Conservation (phyloP, 495 filamentous ascomycete genomes). For the Aspergillus taichungensis region DNA sequence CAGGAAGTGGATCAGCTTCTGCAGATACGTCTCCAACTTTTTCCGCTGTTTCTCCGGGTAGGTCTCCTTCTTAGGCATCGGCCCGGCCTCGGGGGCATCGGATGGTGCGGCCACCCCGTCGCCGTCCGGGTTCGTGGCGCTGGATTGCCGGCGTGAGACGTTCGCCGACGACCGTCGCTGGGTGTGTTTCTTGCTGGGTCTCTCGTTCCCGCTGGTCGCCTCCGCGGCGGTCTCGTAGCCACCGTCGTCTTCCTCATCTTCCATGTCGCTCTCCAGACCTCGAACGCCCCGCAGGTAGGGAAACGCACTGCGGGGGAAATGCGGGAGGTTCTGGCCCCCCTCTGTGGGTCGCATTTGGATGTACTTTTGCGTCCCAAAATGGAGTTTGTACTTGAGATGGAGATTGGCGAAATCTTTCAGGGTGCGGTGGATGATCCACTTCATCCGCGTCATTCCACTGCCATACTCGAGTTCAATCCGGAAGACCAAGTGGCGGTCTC, state of each 20-base stretch:
- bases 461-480: conserved; percentile 94
- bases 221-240: conserved; percentile 50
- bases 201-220: conserved; percentile 50
- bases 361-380: conserved; percentile 71
- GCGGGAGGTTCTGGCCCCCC: conserved; percentile 55
- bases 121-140: conserved; percentile 38
- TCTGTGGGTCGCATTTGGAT: conserved; percentile 51
- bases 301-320: conserved; percentile 84
- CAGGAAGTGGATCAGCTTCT: conserved; percentile 85
- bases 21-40: conserved; percentile 86
- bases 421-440: conserved; percentile 85
- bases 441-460: conserved; percentile 90
- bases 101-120: conserved; percentile 34
- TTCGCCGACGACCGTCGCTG: conserved; percentile 51
- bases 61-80: conserved; percentile 38
- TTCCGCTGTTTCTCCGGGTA: conserved; percentile 67
- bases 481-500: conserved; percentile 79
- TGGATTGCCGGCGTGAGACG: conserved; percentile 48
- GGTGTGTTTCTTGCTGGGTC: conserved; percentile 34
- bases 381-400: conserved; percentile 84
- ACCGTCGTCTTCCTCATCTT: conserved; percentile 71
- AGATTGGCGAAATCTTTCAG: conserved; percentile 87
- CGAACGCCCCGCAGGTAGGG: conserved; percentile 80
- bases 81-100: conserved; percentile 34
- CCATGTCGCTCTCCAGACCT: conserved; percentile 66